phyloP scores from a whole-genome alignment of 2,329 filamentous ascomycete species.

The Dothideomycetidae sp. region DNA sequence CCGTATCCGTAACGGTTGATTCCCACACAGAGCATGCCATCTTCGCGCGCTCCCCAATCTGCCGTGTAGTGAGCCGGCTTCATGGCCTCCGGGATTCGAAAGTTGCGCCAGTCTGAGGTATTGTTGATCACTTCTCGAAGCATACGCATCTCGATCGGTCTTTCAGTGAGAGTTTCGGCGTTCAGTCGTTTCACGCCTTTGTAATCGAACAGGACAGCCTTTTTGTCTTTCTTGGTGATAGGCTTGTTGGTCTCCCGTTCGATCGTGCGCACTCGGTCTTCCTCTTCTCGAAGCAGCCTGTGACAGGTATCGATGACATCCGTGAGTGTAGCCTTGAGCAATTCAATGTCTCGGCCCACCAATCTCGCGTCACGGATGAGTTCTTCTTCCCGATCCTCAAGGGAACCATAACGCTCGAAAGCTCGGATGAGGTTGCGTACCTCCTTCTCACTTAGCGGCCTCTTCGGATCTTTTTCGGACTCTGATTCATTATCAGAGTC shows the following conservation, averaged over 20 bases:
- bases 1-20: constrained; percentile 91
- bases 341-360: constrained; percentile 64
- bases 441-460: constrained; percentile 85
- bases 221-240: constrained; percentile 91
- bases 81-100: constrained; percentile 78
- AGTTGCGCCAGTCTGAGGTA: constrained; percentile 56
- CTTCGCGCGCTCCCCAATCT: constrained; percentile 81
- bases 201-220: constrained; percentile 91
- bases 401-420: constrained; percentile 78
- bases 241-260: constrained; percentile 63
- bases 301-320: constrained; percentile 64
- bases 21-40: constrained; percentile 91
- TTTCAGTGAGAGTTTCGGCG: constrained; percentile 84
- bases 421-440: constrained; percentile 81
- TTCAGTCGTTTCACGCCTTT: constrained; percentile 89
- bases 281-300: constrained; percentile 59
- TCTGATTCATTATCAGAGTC: constrained; percentile 30
- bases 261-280: constrained; percentile 44
- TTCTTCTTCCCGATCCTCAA: constrained; percentile 78
- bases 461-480: constrained; percentile 59
- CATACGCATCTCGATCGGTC: constrained; percentile 76
- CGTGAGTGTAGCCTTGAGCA: constrained; percentile 60
- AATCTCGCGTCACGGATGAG: constrained; percentile 78
- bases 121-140: constrained; percentile 58
- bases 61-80: constrained; percentile 87